Percentiles rank a stretch among this genome's conserved stretches.
These are phyloP conservation scores for Leccinum rimulosum DNA, from an alignment of 768 basidiomycete genomes.

Conservation along the genomic window DNA sequence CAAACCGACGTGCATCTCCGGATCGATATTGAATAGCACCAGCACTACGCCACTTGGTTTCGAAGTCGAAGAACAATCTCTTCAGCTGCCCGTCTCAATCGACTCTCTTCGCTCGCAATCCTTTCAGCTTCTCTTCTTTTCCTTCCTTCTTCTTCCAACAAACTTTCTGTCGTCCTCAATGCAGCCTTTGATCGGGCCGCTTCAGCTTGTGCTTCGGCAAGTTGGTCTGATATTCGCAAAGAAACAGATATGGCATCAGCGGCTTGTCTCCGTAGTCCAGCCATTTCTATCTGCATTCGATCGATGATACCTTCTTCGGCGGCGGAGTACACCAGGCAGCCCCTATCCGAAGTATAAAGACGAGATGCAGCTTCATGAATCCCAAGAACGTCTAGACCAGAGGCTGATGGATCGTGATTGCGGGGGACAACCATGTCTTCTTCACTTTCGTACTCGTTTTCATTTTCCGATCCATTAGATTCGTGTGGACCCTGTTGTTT, in stretches of 20 bases:
- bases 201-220: constrained; percentile 65
- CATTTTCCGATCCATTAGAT: constrained; percentile 47
- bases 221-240: constrained; percentile 63
- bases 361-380: constrained; percentile 37
- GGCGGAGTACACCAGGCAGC: constrained; percentile 22
- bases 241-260: constrained; percentile 67
- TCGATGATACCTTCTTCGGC: constrained; percentile 50
- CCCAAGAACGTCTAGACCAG: constrained; percentile 37
- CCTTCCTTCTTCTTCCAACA: constrained; percentile 58
- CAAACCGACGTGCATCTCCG: neutral
- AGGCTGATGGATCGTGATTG: constrained; percentile 40
- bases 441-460: constrained; percentile 62
- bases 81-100: constrained; percentile 48
- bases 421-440: constrained; percentile 55
- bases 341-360: constrained; percentile 39
- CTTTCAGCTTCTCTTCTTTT: constrained; percentile 59
- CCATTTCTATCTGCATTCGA: constrained; percentile 64
- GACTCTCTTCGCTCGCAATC: constrained; percentile 46
- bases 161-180: constrained; percentile 52
- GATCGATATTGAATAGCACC: neutral
- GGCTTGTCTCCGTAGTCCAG: constrained; percentile 59
- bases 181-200: constrained; percentile 52
- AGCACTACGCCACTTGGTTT: constrained; percentile 19
- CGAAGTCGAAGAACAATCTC: constrained; percentile 41
- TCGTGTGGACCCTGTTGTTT: constrained; percentile 37